Evolutionary conservation across 805 yeast species (phyloP).

Genomic region (Lachancea nothofagi): DNA sequence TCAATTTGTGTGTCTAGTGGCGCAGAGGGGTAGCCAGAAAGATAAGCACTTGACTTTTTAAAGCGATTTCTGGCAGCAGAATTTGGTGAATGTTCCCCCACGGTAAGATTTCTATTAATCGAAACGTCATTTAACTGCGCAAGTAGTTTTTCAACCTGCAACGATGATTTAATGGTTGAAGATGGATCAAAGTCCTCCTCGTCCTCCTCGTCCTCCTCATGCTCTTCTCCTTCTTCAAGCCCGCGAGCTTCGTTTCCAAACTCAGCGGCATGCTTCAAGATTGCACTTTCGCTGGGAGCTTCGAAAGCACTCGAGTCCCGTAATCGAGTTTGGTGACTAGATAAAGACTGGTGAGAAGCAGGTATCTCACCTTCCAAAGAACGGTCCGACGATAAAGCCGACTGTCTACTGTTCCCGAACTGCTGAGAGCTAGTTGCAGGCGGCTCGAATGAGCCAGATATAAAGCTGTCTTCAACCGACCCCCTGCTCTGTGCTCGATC

Average conservation of each 20-base stretch:
- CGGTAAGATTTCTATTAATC: constrained; percentile 21
- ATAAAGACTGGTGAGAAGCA: neutral
- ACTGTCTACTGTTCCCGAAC: neutral
- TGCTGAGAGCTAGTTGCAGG: neutral
- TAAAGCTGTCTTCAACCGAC: too few species aligned
- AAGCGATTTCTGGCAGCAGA: constrained; percentile 1
- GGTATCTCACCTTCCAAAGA: too few species aligned
- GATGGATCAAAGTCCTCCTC: constrained; percentile 3
- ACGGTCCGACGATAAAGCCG: too few species aligned
- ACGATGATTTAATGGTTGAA: constrained; percentile 4
- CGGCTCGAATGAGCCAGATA: too few species aligned
- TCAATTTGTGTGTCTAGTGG: neutral
- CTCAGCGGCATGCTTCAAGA: too few species aligned
- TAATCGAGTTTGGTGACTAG: neutral
- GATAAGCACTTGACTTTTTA: constrained; percentile 34
- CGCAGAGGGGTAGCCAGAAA: constrained; percentile 24
- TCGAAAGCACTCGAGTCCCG: too few species aligned
- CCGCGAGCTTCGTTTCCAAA: neutral
- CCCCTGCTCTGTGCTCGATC: neutral
- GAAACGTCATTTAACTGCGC: constrained; percentile 30
- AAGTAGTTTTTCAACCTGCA: constrained; percentile 28
- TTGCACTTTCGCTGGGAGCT: too few species aligned
- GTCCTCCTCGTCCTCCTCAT: constrained; percentile 1
- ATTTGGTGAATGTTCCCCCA: constrained; percentile 1
- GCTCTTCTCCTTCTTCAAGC: neutral